Base-by-base conservation (phyloP, 345 rosid species). In the Boechera stricta region DNA sequence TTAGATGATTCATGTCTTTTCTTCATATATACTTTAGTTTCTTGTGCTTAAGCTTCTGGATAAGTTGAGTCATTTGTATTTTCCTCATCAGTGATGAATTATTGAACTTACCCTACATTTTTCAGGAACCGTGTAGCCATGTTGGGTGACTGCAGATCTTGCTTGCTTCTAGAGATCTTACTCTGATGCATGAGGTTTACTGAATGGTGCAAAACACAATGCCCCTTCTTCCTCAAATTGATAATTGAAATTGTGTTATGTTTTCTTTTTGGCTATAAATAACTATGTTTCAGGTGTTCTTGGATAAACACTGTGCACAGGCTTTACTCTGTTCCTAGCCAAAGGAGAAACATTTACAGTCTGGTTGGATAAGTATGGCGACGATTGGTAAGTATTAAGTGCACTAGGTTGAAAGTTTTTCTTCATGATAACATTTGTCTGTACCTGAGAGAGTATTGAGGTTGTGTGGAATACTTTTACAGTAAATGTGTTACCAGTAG, bases 51-150 rank as follows among this genome's bases (percentile, higher is more conserved):
- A 42, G 24, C 64, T 32, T 73, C 21, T 73, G 9, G 68, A 53
- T 71, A 48, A 71, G 35, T 2, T 41, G 21, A 53, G 56, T 26
- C 26, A 5, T 42, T 74, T 74, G 32, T 62, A 4, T 41, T 7
- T 32, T 54, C 5, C 5, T 35, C 49, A 28, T 63, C 51, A 31
- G 5, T 64, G 5, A 9, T 53, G 71, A 53, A 49, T 69, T 79
- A 83, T 80, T 85, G 79, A 85, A 79, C 48, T 68, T 67, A 78
- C 76, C 79, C 61, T 86, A 71, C 73, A 80, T 86, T 82, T 88
- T 86, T 77, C 87, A 85, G 90, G 88, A 79, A 82, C 80, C 81
- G 44, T 64, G 78, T 84, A 73, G 82, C 60, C 39, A 28, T 58
- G 60, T 31, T 9, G 74, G 72, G 84, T 79, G 79, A 69, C 60